Evolutionary conservation across 2,329 filamentous ascomycete genomes (phyloP).

Genomic region (Pseudofabraea citricarpa): DNA sequence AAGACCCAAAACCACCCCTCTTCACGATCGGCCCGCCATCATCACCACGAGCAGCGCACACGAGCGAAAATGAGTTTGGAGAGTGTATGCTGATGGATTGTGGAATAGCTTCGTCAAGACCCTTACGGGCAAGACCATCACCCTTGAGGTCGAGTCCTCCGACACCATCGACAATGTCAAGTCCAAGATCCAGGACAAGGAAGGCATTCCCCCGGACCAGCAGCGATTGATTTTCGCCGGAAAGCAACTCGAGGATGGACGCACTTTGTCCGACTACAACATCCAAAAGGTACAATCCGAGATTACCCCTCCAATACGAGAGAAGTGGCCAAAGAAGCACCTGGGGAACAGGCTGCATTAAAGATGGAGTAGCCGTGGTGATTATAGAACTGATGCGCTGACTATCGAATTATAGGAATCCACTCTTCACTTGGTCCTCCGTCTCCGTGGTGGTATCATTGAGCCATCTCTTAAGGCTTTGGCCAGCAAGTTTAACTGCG

Average conservation of each 20-base stretch:
- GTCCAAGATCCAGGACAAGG: slow-evolving; percentile 99
- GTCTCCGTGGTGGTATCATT: slow-evolving; percentile 98
- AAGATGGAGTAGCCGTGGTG: no score
- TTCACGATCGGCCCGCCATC: slow-evolving; percentile 1
- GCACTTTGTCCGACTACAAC: slow-evolving; percentile 96
- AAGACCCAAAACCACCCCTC: slow-evolving; percentile 40
- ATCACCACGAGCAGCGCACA: slow-evolving; percentile 12
- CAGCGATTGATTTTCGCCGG: slow-evolving; percentile 98
- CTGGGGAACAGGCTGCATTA: no score
- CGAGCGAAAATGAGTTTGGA: slow-evolving; percentile 14
- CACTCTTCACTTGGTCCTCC: slow-evolving; percentile 95
- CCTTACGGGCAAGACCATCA: slow-evolving; percentile 99
- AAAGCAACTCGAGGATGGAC: slow-evolving; percentile 98
- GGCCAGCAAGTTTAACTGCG: slow-evolving; percentile 99
- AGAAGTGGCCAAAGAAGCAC: no score
- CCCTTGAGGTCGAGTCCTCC: slow-evolving; percentile 97
- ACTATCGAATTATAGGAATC: slow-evolving; percentile 65
- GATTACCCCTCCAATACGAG: no score
- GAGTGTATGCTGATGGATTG: slow-evolving; percentile 16
- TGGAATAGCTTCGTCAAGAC: slow-evolving; percentile 93
- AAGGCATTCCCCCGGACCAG: slow-evolving; percentile 96
- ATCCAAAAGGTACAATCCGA: slow-evolving; percentile 96
- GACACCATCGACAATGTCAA: slow-evolving; percentile 99
- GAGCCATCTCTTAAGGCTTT: slow-evolving; percentile 98
- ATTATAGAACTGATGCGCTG: no score